These are phyloP conservation scores for Ottelia alismoides DNA, from an alignment of 106 monocot species.

Conservation along the genomic window DNA sequence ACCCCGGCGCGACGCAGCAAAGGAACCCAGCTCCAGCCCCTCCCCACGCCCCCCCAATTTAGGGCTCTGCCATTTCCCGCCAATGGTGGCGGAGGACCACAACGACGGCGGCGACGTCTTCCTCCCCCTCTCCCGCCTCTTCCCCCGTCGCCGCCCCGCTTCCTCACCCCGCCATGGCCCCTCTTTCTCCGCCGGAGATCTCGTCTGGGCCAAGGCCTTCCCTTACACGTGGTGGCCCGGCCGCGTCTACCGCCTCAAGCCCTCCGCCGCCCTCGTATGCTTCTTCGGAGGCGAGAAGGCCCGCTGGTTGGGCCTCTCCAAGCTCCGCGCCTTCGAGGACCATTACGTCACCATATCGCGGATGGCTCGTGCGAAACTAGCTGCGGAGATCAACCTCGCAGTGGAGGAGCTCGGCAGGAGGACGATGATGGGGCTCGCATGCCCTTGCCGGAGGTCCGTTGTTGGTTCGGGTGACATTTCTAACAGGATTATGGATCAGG, in stretches of 20 bases:
- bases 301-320: slow-evolving; percentile 1
- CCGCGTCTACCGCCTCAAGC: not conserved
- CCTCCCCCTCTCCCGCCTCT: slow-evolving; percentile 5
- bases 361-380: not conserved
- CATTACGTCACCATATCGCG: not conserved
- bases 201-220: slow-evolving; percentile 13
- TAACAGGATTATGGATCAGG: no score
- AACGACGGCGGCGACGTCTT: not conserved
- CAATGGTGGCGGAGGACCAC: not conserved
- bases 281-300: slow-evolving; percentile 1
- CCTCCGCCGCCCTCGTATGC: not conserved
- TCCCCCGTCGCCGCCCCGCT: not conserved
- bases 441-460: not conserved
- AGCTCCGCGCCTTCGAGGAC: slow-evolving; percentile 2
- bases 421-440: not conserved
- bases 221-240: slow-evolving; percentile 10
- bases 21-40: no score
- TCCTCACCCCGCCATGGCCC: not conserved
- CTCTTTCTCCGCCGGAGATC: slow-evolving; percentile 3
- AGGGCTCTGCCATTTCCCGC: slow-evolving; percentile 6
- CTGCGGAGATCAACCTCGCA: not conserved
- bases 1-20: no score
- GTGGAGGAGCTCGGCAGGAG: slow-evolving; percentile 5
- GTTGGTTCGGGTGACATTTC: not conserved
- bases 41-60: no score